Evolutionary conservation across 2,329 filamentous ascomycete species (phyloP).

Genomic region (Trichoderma sp.): DNA sequence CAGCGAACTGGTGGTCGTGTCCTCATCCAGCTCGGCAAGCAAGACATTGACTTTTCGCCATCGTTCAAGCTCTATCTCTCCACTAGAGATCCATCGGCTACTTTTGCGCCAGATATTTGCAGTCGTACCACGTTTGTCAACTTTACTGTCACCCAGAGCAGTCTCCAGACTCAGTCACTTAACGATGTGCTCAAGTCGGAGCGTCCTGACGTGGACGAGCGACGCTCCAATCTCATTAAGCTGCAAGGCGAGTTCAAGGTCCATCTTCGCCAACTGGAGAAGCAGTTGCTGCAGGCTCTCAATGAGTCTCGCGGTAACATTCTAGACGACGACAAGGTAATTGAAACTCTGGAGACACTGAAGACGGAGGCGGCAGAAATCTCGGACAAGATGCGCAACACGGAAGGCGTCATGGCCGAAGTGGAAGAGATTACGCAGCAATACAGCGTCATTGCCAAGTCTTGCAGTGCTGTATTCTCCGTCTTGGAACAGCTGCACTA

Average conservation of each 20-base stretch:
- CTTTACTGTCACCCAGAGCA: conserved; percentile 98
- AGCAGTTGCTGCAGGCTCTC: conserved; percentile 87
- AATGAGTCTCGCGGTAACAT: conserved; percentile 98
- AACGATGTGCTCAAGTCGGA: conserved; percentile 98
- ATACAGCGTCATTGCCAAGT: conserved; percentile 89
- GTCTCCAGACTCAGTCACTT: conserved; percentile 94
- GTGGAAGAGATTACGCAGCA: conserved; percentile 94
- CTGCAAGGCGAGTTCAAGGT: conserved; percentile 98
- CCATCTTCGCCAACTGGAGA: conserved; percentile 94
- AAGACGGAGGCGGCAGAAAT: conserved; percentile 98
- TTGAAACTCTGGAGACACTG: conserved; percentile 93
- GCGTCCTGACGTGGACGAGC: conserved; percentile 93
- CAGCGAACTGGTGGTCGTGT: conserved; percentile 98
- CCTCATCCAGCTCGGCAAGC: conserved; percentile 95
- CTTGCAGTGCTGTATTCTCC: conserved; percentile 96
- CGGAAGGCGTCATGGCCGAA: conserved; percentile 96
- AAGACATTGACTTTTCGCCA: conserved; percentile 98
- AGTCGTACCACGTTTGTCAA: conserved; percentile 99
- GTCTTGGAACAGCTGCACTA: conserved; percentile 96
- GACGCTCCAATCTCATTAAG: conserved; percentile 96
- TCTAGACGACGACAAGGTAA: conserved; percentile 95
- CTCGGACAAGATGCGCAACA: conserved; percentile 92
- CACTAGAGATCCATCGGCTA: conserved; percentile 92
- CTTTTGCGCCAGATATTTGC: conserved; percentile 95
- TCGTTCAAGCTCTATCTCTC: conserved; percentile 94